Evolutionary conservation across 2,329 filamentous ascomycete species (phyloP).

Genomic region (Clarireedia homoeocarpa): DNA sequence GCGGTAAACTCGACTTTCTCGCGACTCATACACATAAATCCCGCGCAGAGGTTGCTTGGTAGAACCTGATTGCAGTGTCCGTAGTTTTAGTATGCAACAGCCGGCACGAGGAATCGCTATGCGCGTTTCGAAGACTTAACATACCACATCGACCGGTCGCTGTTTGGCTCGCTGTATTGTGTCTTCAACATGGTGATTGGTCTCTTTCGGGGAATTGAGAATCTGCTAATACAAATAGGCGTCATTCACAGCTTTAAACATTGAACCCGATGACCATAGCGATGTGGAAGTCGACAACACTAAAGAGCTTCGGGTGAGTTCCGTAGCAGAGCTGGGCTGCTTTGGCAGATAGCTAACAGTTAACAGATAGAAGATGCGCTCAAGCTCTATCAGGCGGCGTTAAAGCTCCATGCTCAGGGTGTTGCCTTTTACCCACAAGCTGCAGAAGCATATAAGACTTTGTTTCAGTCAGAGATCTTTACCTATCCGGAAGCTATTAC

Average conservation of each 20-base stretch:
- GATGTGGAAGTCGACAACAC: conserved; percentile 93
- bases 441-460: conserved; percentile 68
- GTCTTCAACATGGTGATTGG: not conserved
- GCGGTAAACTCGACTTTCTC: no score
- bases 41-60: not conserved
- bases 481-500: conserved; percentile 80
- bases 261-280: conserved; percentile 83
- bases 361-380: conserved; percentile 81
- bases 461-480: conserved; percentile 92
- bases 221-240: conserved; percentile 9
- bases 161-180: not conserved
- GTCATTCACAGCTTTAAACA: conserved; percentile 76
- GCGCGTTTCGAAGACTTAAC: not conserved
- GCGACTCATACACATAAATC: not conserved
- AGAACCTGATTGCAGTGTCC: no score
- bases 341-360: not conserved
- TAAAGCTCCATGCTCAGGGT: conserved; percentile 88
- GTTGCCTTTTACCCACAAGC: conserved; percentile 69
- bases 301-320: conserved; percentile 70
- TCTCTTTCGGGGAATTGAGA: not conserved
- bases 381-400: conserved; percentile 84
- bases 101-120: not conserved
- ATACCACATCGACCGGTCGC: not conserved
- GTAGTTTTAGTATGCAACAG: no score
- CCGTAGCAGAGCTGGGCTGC: not conserved